A percentile compares a stretch with the other conserved stretches of the same genome.
phyloP scores from a whole-genome alignment of 225 moss, liverwort and hornwort genomes.

The Polytrichum commune region DNA sequence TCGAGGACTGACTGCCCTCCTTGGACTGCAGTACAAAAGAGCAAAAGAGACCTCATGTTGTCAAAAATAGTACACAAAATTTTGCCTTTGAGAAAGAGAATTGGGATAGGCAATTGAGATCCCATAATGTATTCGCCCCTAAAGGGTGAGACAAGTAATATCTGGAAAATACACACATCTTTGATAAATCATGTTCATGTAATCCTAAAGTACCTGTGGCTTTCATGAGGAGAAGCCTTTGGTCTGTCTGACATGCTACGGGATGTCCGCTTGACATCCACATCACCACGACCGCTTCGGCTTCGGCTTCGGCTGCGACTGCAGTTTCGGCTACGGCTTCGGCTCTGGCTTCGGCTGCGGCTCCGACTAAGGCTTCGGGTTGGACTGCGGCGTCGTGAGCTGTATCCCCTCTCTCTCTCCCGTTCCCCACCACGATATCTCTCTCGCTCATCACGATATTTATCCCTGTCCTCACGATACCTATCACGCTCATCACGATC shows the following conservation, averaged over 20 bases:
- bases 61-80: too few species aligned
- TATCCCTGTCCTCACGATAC: slow-evolving; percentile 50
- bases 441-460: slow-evolving; percentile 23
- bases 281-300: slow-evolving; percentile 49
- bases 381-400: slow-evolving; percentile 60
- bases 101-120: too few species aligned
- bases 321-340: slow-evolving; percentile 25
- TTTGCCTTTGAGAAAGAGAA: too few species aligned
- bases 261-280: slow-evolving; percentile 45
- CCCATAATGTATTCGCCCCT: neutral
- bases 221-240: slow-evolving; percentile 49
- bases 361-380: slow-evolving; percentile 68
- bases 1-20: slow-evolving; percentile 32
- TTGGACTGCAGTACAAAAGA: slow-evolving; percentile 48
- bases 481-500: slow-evolving; percentile 77
- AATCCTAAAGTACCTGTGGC: slow-evolving; percentile 11
- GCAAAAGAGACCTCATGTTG: neutral
- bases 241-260: slow-evolving; percentile 41
- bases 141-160: neutral
- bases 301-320: slow-evolving; percentile 64
- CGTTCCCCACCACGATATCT: slow-evolving; percentile 21
- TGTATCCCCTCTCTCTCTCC: slow-evolving; percentile 42
- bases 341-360: slow-evolving; percentile 46
- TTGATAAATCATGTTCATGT: neutral
- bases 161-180: neutral